A percentile compares a stretch with the other conserved stretches of the same genome.
Evolutionary conservation across 2,329 filamentous ascomycete species (phyloP).

Genomic region (Westerdykella ornata): DNA sequence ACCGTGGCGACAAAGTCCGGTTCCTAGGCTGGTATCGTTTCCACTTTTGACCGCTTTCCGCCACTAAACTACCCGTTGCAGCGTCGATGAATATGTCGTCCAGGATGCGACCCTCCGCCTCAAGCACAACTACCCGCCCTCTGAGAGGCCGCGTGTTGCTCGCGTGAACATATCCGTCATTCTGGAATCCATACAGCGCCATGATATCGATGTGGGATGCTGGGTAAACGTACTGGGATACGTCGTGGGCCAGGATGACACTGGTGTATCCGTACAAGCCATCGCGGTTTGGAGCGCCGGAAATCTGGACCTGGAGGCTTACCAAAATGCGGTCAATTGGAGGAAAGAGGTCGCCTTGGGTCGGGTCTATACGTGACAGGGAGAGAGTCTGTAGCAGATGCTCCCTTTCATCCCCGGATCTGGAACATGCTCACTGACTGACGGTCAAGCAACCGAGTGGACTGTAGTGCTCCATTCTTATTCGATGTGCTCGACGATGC

Average conservation of each 20-base stretch:
- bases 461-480: no score
- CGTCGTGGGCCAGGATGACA: constrained; percentile 38
- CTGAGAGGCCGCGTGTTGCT: constrained; percentile 41
- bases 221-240: constrained; percentile 91
- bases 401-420: no score
- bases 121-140: constrained; percentile 57
- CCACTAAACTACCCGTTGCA: constrained; percentile 26
- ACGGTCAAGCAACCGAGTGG: no score
- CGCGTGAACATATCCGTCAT: constrained; percentile 66
- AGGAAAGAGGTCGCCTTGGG: no score
- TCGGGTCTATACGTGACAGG: no score
- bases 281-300: constrained; percentile 72
- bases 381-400: no score
- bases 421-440: no score
- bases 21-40: constrained; percentile 85
- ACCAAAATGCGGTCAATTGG: constrained; percentile 51
- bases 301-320: constrained; percentile 62
- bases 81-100: constrained; percentile 54
- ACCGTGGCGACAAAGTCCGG: constrained; percentile 69
- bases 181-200: constrained; percentile 56
- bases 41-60: not conserved
- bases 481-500: no score
- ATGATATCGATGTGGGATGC: constrained; percentile 63
- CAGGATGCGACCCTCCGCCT: constrained; percentile 58
- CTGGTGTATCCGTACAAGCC: constrained; percentile 57